Evolutionary conservation across 2,329 filamentous ascomycete genomes (phyloP).

Genomic region (Metarhizium rileyi): DNA sequence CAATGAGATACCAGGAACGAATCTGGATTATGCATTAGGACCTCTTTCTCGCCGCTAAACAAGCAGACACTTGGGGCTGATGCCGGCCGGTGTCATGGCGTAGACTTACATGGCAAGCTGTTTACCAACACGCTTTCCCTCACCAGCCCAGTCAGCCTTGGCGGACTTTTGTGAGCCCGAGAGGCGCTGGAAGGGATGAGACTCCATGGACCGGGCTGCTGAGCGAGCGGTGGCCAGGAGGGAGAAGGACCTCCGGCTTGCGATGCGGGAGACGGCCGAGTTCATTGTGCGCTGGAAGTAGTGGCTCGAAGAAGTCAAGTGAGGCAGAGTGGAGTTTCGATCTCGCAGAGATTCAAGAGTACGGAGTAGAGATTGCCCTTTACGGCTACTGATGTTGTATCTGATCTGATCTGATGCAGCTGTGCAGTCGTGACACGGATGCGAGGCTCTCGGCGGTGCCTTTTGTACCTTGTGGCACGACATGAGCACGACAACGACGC

Average conservation of each 20-base stretch:
- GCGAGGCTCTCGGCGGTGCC: neutral
- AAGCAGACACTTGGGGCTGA: no score
- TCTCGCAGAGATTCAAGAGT: neutral
- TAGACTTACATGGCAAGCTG: constrained; percentile 24
- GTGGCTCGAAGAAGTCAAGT: neutral
- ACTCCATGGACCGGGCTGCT: constrained; percentile 23
- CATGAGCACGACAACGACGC: neutral
- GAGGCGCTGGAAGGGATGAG: constrained; percentile 27
- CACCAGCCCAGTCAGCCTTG: constrained; percentile 21
- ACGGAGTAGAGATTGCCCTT: neutral
- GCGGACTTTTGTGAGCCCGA: constrained; percentile 18
- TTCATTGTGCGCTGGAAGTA: constrained; percentile 14
- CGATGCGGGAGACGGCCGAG: constrained; percentile 19
- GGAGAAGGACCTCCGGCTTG: constrained; percentile 24
- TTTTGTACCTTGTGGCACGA: constrained; percentile 1
- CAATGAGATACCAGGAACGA: constrained; percentile 23
- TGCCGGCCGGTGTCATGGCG: constrained; percentile 6
- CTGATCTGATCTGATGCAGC: neutral
- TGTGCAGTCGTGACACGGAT: neutral
- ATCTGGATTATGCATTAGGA: constrained; percentile 16
- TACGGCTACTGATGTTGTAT: neutral
- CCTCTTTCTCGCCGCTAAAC: no score
- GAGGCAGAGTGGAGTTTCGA: neutral
- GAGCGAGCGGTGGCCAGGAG: constrained; percentile 22
- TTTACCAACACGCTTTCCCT: constrained; percentile 21